Base-by-base conservation (phyloP, 345 rosid genomes). In the Dovyalis caffra region DNA sequence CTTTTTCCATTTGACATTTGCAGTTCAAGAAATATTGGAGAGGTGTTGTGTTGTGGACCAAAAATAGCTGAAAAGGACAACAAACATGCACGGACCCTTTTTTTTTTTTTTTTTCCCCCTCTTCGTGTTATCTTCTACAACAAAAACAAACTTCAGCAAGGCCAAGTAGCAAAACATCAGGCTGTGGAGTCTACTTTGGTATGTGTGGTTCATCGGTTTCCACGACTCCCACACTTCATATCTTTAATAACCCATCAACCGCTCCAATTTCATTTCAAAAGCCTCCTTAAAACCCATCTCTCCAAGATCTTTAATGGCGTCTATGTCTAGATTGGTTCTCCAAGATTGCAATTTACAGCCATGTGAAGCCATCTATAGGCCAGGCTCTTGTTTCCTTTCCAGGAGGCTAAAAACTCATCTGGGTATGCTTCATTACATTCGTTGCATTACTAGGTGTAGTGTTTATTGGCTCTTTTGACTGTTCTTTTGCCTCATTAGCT, bases 241-340 rank as follows among this genome's bases (percentile, higher is more conserved):
- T 34, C 49, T 56, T 58, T 64, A 62, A 56, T 31, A 57, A 72
- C 67, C 79, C 9, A 26, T 10, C 23, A 4, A 60, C 64, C 47
- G 20, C 26, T 70, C 49, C 51, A 62, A 8, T 8, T 8, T 37
- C 63, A 10, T 12, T 45, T 25, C 16, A 33, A 64, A 47, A 64
- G 23, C 66, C 31, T n/a, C 66, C 16, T 74, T 63, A 28, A 80
- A 77, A 66, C 64, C 64, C 70, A 45, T 23, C 9, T 8, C 32
- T 71, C 4, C 18, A 9, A 5, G 60, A 51, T 16, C 61, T 64
- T 35, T 40, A 65, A 92, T 91, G 98, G 92, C 90, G 7, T 87
- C 97, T 61, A 84, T 88, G 71, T 92, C 94, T n/a, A 84, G 89
- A 79, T 40, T 88, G 73, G 73, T 87, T 53, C 79, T 81, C 57